Evolutionary conservation across 257 asterid species (phyloP).

Genomic region (Striga asiatica): DNA sequence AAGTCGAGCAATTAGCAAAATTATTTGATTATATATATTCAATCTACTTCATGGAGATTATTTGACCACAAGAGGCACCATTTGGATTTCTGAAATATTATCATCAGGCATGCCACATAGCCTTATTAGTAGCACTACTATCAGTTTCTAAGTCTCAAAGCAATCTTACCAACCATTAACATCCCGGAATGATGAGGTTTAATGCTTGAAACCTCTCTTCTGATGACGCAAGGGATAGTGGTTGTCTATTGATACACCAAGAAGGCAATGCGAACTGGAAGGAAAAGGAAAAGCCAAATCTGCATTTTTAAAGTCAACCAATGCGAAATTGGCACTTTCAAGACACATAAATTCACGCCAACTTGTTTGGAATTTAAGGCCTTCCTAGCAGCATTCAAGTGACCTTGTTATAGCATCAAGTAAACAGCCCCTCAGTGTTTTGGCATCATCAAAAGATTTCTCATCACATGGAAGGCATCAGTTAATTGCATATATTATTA

Average conservation of each 20-base stretch:
- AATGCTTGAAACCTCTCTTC: constrained; percentile 97
- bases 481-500: constrained; percentile 16
- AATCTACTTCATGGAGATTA: constrained; percentile 28
- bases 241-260: constrained; percentile 96
- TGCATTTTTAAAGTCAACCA: constrained; percentile 99
- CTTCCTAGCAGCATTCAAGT: constrained; percentile 61
- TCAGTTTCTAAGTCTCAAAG: constrained; percentile 85
- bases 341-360: constrained; percentile 87
- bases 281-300: constrained; percentile 91
- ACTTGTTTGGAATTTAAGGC: constrained; percentile 61
- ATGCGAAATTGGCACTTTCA: constrained; percentile 93
- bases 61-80: constrained; percentile 37
- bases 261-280: constrained; percentile 87
- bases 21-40: constrained; percentile 20
- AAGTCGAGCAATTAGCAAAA: constrained; percentile 16
- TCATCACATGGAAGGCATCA: constrained; percentile 27
- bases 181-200: constrained; percentile 85
- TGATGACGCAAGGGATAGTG: constrained; percentile 68
- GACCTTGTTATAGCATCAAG: constrained; percentile 35
- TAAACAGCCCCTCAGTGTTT: constrained; percentile 26
- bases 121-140: constrained; percentile 52
- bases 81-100: constrained; percentile 46
- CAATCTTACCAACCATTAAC: constrained; percentile 98
- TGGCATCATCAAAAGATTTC: constrained; percentile 23
- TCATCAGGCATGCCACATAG: constrained; percentile 54